phyloP scores from a whole-genome alignment of 306 rosid species.

The Begonia peltatifolia region DNA sequence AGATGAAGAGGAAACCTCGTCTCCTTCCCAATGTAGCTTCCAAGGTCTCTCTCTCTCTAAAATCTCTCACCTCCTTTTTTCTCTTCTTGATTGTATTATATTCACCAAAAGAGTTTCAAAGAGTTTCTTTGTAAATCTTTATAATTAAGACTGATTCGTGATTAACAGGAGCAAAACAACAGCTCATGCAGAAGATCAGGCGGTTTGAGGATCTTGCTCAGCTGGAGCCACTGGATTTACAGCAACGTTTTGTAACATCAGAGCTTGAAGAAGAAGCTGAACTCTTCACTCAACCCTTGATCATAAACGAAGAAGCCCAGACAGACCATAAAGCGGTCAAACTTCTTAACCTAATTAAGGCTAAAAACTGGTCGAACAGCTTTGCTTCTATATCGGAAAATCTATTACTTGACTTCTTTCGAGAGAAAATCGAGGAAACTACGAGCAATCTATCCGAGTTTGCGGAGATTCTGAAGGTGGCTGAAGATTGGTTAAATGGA shows the following conservation, averaged over 20 bases:
- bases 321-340: constrained; percentile 15
- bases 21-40: constrained; percentile 17
- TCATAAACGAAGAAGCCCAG: not conserved
- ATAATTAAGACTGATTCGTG: too few species aligned
- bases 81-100: not conserved
- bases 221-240: constrained; percentile 31
- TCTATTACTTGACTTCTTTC: constrained; percentile 42
- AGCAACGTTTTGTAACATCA: constrained; percentile 24
- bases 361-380: constrained; percentile 2
- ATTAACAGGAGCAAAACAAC: constrained; percentile 30
- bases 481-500: constrained; percentile 45
- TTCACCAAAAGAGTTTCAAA: too few species aligned
- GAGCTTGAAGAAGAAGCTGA: not conserved
- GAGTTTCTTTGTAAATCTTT: too few species aligned
- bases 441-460: not conserved
- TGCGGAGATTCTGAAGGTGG: constrained; percentile 14
- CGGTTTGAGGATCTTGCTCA: constrained; percentile 21
- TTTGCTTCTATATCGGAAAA: constrained; percentile 21
- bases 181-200: constrained; percentile 23
- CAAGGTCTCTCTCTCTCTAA: constrained; percentile 22
- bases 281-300: not conserved
- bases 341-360: constrained; percentile 17
- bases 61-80: too few species aligned
- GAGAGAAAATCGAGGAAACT: constrained; percentile 17
- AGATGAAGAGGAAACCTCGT: constrained; percentile 40